Evolutionary conservation across 805 yeast species (phyloP).

Genomic region (Saccharomycopsis fodiens): DNA sequence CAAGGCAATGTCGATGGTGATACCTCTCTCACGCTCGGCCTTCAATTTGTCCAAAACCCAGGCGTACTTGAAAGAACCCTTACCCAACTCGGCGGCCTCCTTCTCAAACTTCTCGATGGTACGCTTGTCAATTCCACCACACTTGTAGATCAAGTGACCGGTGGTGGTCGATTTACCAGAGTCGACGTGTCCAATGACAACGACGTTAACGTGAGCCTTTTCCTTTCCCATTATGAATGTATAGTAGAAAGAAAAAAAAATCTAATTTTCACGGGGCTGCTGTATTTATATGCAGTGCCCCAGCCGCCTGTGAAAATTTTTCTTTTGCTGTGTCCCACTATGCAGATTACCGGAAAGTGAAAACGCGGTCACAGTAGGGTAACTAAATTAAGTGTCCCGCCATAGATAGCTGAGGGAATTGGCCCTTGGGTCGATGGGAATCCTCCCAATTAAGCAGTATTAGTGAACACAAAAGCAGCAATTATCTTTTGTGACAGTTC

Average conservation of each 20-base stretch:
- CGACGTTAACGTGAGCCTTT: conserved; percentile 98
- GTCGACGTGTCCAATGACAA: conserved; percentile 99
- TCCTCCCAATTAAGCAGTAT: too few species aligned
- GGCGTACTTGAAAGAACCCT: conserved; percentile 97
- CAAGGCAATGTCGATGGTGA: conserved; percentile 89
- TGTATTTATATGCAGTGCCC: not conserved
- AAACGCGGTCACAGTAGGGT: not conserved
- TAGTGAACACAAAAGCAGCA: too few species aligned
- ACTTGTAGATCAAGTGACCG: conserved; percentile 98
- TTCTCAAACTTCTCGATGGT: conserved; percentile 97
- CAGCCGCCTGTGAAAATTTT: conserved; percentile 1
- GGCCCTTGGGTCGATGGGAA: too few species aligned
- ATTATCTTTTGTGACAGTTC: too few species aligned
- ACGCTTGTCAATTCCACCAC: conserved; percentile 99
- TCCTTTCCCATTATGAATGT: conserved; percentile 68
- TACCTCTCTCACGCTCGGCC: conserved; percentile 97
- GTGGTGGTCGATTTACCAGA: conserved; percentile 98
- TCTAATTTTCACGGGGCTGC: conserved; percentile 2
- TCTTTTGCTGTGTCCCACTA: not conserved
- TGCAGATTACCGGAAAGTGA: not conserved
- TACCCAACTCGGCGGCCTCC: conserved; percentile 96
- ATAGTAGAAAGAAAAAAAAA: conserved; percentile 16
- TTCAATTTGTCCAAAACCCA: conserved; percentile 94
- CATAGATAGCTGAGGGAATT: not conserved
- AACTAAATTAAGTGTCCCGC: not conserved